A percentile compares a stretch with the other conserved stretches of the same genome.
phyloP scores from a whole-genome alignment of 2,329 filamentous ascomycete species.

The Aspergillus aculeatinus region DNA sequence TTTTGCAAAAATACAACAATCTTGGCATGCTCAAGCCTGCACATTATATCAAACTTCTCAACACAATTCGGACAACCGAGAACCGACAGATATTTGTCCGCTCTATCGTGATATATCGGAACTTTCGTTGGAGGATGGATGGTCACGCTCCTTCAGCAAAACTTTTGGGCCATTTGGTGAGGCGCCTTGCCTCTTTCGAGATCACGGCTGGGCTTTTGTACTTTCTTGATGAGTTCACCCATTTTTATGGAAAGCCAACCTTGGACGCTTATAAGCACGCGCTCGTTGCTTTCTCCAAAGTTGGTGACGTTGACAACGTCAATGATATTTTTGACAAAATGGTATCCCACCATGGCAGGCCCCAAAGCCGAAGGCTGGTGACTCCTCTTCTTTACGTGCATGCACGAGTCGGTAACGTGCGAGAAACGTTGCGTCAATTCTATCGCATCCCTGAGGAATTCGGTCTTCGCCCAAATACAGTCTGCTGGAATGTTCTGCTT shows the following conservation, averaged over 20 bases:
- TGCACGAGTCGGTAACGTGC: constrained; percentile 65
- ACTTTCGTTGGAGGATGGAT: constrained; percentile 37
- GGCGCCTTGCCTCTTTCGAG: constrained; percentile 26
- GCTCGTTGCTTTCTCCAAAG: constrained; percentile 45
- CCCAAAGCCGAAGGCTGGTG: constrained; percentile 31
- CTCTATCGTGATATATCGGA: constrained; percentile 42
- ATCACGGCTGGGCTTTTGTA: constrained; percentile 39
- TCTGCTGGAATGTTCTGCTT: constrained; percentile 75
- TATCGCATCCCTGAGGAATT: constrained; percentile 59
- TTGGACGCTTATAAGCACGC: constrained; percentile 35
- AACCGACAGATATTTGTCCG: constrained; percentile 28
- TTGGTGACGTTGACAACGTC: constrained; percentile 48
- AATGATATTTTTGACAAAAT: constrained; percentile 47
- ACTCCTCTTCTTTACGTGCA: constrained; percentile 69
- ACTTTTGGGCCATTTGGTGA: constrained; percentile 29
- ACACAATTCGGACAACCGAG: constrained; percentile 29
- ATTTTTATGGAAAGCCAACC: constrained; percentile 34
- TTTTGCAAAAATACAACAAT: constrained; percentile 27
- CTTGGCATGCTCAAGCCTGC: constrained; percentile 23
- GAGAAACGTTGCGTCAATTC: constrained; percentile 61
- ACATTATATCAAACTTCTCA: constrained; percentile 33
- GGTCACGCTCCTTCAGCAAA: constrained; percentile 19
- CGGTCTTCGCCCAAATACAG: constrained; percentile 55
- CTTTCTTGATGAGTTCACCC: constrained; percentile 43
- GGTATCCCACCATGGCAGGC: constrained; percentile 37